These are phyloP conservation scores for Neoascochyta sp. DNA, from an alignment of 2,329 filamentous ascomycete genomes.

Conservation along the genomic window DNA sequence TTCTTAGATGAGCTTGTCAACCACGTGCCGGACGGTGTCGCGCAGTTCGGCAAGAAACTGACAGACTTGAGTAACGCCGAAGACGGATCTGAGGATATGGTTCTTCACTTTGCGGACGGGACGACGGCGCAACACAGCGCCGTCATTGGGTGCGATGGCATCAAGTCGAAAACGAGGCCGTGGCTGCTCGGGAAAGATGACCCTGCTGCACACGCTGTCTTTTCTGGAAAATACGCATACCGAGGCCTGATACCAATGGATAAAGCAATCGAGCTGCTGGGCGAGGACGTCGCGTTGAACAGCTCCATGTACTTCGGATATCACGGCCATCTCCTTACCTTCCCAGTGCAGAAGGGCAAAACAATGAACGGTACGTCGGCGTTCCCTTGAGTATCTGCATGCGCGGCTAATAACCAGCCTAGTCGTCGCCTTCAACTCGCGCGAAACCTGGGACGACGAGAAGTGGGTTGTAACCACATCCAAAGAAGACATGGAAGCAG, in stretches of 20 bases:
- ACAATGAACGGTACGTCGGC: constrained; percentile 52
- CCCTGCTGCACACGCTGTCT: constrained; percentile 47
- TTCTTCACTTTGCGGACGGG: constrained; percentile 47
- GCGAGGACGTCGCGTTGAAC: constrained; percentile 50
- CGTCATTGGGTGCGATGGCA: constrained; percentile 63
- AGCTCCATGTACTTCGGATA: constrained; percentile 58
- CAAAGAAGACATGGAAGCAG: constrained; percentile 31
- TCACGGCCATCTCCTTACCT: constrained; percentile 58
- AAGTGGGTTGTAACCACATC: constrained; percentile 35
- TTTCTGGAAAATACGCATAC: constrained; percentile 60
- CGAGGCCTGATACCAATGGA: constrained; percentile 61
- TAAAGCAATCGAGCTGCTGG: constrained; percentile 48
- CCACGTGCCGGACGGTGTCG: constrained; percentile 44
- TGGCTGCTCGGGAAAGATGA: constrained; percentile 50
- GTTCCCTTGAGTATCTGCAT: too few relatives aligned
- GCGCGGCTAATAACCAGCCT: constrained; percentile 6
- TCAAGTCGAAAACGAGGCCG: constrained; percentile 56
- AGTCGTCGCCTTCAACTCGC: constrained; percentile 37
- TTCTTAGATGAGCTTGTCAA: constrained; percentile 52
- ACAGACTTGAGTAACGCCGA: constrained; percentile 25
- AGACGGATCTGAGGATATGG: constrained; percentile 34
- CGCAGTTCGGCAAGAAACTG: constrained; percentile 45
- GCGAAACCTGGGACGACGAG: constrained; percentile 30
- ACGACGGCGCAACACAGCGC: constrained; percentile 45
- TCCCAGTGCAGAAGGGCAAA: constrained; percentile 57